phyloP scores from a whole-genome alignment of 1,284 basidiomycete genomes.

The Mycena sp. region DNA sequence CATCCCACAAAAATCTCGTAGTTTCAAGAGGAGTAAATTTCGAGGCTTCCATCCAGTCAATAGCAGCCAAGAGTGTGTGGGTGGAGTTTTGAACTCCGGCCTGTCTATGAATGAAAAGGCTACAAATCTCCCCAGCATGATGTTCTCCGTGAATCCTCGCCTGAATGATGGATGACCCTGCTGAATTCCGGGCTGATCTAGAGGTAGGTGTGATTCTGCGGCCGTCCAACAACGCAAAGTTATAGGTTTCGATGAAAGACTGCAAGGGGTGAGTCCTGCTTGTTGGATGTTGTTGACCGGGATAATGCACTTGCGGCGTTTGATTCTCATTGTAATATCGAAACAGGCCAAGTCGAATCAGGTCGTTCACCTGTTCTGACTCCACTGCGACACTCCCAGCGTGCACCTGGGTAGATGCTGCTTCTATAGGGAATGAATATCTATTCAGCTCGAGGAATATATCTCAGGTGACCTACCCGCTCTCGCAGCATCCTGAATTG shows the following conservation, averaged over 20 bases:
- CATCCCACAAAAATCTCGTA: too few relatives aligned
- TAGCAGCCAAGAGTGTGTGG: neutral
- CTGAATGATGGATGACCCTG: neutral
- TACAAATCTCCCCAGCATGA: neutral
- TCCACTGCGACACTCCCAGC: neutral
- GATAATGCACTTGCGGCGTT: neutral
- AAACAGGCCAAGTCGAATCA: neutral
- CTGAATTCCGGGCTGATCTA: neutral
- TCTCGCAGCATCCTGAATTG: constrained; percentile 7
- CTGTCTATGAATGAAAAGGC: neutral
- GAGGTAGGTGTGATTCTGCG: neutral
- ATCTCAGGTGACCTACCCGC: neutral
- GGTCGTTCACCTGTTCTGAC: neutral
- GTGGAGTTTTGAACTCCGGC: neutral
- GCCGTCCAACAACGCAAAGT: neutral
- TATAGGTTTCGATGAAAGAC: neutral
- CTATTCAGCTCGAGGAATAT: too few relatives aligned
- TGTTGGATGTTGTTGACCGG: neutral
- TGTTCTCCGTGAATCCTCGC: neutral
- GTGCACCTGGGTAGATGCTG: neutral
- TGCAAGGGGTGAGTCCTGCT: neutral
- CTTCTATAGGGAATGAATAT: neutral
- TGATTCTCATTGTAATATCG: neutral
- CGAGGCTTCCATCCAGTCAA: constrained; percentile 2
- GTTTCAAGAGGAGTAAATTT: neutral